phyloP scores from a whole-genome alignment of 2,329 filamentous ascomycete species.

The Aspergillus luchuensis region DNA sequence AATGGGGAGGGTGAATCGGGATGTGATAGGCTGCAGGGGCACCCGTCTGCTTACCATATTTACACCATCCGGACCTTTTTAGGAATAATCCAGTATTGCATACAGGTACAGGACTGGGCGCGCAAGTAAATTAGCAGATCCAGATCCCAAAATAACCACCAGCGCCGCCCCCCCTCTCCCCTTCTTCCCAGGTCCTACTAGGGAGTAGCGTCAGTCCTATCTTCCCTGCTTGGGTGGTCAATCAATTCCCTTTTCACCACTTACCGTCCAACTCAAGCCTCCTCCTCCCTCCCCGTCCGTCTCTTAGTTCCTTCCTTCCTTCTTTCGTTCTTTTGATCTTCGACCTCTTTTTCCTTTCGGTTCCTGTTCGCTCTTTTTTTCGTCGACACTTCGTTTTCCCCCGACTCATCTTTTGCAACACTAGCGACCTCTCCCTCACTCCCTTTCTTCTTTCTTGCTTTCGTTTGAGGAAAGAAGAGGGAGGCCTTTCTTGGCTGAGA shows the following conservation, averaged over 20 bases:
- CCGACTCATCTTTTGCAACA: constrained; percentile 8
- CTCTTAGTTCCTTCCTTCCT: constrained; percentile 28
- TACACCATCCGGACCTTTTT: constrained; percentile 1
- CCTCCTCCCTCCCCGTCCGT: constrained; percentile 35
- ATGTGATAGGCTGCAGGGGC: background rate
- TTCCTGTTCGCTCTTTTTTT: constrained; percentile 24
- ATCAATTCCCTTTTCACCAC: constrained; percentile 32
- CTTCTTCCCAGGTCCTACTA: constrained; percentile 18
- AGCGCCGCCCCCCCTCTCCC: background rate
- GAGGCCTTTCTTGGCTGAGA: constrained; percentile 18
- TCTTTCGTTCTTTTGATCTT: constrained; percentile 16
- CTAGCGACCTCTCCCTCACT: constrained; percentile 17
- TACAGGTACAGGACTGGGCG: constrained; percentile 13
- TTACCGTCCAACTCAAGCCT: constrained; percentile 27
- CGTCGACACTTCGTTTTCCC: constrained; percentile 12
- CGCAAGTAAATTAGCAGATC: constrained; percentile 21
- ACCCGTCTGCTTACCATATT: constrained; percentile 6
- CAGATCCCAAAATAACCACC: constrained; percentile 37
- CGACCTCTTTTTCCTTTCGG: constrained; percentile 24
- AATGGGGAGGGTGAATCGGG: background rate
- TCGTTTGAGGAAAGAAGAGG: constrained; percentile 34
- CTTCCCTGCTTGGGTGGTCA: constrained; percentile 29
- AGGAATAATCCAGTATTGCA: constrained; percentile 15
- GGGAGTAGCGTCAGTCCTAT: constrained; percentile 22
- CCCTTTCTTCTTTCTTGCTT: constrained; percentile 30